Evolutionary conservation across 2,329 filamentous ascomycete genomes (phyloP).

Genomic region (Chalara sp.): DNA sequence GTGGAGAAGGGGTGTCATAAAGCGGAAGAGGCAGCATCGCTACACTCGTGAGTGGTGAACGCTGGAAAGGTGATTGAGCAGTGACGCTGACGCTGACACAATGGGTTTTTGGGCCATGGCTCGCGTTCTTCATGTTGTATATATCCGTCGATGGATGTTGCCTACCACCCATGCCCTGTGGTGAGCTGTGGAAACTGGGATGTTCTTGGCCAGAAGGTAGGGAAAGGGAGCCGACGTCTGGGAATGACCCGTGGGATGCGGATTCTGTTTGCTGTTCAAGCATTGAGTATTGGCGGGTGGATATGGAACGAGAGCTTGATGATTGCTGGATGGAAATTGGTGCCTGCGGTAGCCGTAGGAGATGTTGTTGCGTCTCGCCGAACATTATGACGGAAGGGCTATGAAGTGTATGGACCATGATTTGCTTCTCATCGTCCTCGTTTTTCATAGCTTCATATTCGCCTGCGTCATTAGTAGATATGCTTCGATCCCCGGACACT

Average conservation of each 20-base stretch:
- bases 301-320: no score
- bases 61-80: not conserved
- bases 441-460: conserved; percentile 11
- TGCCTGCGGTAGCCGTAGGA: not conserved
- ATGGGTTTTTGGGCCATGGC: not conserved
- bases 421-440: conserved; percentile 15
- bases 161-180: not conserved
- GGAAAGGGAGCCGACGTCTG: not conserved
- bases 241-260: not conserved
- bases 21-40: not conserved
- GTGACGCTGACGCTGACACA: no score
- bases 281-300: no score
- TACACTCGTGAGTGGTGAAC: not conserved
- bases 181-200: not conserved
- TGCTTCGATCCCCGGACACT: conserved; percentile 13
- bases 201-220: not conserved
- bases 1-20: not conserved
- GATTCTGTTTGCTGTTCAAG: not conserved
- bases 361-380: not conserved
- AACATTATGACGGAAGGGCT: not conserved
- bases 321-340: no score
- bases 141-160: no score
- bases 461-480: conserved; percentile 15
- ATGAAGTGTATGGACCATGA: not conserved
- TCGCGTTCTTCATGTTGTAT: not conserved